A percentile compares a stretch with the other conserved stretches of the same genome.
Conservation (phyloP, 2,329 filamentous ascomycete species). For the Akanthomyces dipterigenus region DNA sequence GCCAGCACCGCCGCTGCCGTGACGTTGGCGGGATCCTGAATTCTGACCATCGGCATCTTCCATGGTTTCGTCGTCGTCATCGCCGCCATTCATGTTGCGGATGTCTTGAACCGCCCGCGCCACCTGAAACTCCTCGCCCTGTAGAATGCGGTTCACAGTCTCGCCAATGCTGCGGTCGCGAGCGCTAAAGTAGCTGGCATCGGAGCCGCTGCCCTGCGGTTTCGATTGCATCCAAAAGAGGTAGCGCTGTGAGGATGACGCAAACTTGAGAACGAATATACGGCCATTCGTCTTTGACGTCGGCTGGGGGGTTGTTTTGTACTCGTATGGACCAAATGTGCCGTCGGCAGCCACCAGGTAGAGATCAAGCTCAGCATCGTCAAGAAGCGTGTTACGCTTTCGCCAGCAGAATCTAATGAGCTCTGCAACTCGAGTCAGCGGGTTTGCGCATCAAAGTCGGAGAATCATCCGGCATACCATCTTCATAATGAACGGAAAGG, state of each 20-base stretch:
- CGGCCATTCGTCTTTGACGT: constrained; percentile 72
- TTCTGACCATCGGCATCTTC: constrained; percentile 62
- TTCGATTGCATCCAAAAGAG: constrained; percentile 97
- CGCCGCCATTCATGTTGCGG: constrained; percentile 46
- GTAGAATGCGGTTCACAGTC: constrained; percentile 75
- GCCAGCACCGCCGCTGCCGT: constrained; percentile 71
- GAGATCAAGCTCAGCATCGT: constrained; percentile 76
- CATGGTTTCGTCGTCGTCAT: constrained; percentile 56
- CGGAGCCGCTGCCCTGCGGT: constrained; percentile 61
- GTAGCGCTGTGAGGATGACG: constrained; percentile 82
- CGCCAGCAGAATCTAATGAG: constrained; percentile 98
- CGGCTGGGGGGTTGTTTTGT: constrained; percentile 47
- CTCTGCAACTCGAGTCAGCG: constrained; percentile 41
- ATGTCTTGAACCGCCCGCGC: constrained; percentile 62
- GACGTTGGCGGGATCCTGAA: constrained; percentile 46
- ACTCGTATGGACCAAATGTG: constrained; percentile 75
- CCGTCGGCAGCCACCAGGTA: constrained; percentile 91
- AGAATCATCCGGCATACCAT: constrained; percentile 49
- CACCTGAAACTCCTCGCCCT: constrained; percentile 84
- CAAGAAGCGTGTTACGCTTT: constrained; percentile 62
- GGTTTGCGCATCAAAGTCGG: not conserved
- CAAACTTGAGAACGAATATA: constrained; percentile 90
- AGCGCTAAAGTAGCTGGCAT: constrained; percentile 73
- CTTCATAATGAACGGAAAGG: constrained; percentile 86
- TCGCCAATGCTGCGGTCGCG: constrained; percentile 82